phyloP scores from a whole-genome alignment of 148 eudicot genomes.

The Salicornia ramosissima region DNA sequence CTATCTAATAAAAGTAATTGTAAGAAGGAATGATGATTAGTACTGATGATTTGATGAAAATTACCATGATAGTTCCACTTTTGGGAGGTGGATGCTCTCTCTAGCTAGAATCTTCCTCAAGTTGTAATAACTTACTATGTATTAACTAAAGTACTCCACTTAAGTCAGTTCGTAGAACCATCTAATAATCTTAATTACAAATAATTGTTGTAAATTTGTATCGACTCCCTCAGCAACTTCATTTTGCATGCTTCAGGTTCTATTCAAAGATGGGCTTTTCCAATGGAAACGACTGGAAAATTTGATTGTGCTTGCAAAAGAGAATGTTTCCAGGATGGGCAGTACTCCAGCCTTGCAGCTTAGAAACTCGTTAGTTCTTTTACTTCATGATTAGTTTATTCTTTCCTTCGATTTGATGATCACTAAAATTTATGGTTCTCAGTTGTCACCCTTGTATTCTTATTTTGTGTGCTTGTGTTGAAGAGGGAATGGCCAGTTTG shows the following conservation, averaged over 20 bases:
- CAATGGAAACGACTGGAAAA: conserved; percentile 98
- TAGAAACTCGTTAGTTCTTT: conserved; percentile 43
- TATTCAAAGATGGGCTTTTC: conserved; percentile 88
- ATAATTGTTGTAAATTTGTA: background rate
- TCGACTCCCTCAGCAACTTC: background rate
- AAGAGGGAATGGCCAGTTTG: conserved; percentile 49
- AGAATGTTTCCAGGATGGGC: conserved; percentile 87
- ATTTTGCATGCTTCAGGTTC: conserved; percentile 53
- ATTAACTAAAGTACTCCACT: too few species aligned
- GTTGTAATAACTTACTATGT: too few species aligned
- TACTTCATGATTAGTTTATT: background rate
- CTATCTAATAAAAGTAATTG: too few species aligned
- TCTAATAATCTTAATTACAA: background rate
- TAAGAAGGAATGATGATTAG: too few species aligned
- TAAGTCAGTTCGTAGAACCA: too few species aligned
- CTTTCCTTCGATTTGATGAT: background rate
- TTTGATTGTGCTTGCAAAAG: conserved; percentile 84
- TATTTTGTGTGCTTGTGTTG: conserved; percentile 4
- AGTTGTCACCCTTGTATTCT: background rate
- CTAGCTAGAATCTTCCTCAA: too few species aligned
- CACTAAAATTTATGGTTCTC: background rate
- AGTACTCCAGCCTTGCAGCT: conserved; percentile 78
- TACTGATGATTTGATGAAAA: too few species aligned
- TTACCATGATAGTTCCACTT: too few species aligned
- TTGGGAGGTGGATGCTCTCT: too few species aligned